A percentile compares a stretch with the other conserved stretches of the same genome.
Conservation (phyloP, 164 flowering plant species). For the Warburgia ugandensis region DNA sequence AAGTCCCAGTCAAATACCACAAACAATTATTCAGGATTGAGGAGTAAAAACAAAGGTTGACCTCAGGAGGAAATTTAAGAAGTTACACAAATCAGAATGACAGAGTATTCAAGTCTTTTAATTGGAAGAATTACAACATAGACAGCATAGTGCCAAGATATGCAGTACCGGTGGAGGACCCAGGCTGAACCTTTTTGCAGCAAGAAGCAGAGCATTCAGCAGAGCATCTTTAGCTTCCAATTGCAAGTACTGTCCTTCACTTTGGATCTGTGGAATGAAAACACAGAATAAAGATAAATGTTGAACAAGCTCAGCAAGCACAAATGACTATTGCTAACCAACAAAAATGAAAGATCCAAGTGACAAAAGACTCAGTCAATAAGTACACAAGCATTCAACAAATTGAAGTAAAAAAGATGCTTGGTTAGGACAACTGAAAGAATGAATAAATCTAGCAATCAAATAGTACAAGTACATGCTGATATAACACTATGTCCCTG, state of each 20-base stretch:
- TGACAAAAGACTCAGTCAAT: not conserved
- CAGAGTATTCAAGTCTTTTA: not conserved
- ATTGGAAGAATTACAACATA: not conserved
- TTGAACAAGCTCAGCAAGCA: not conserved
- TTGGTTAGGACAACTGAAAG: too few species aligned
- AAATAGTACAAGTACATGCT: too few species aligned
- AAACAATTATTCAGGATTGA: not conserved
- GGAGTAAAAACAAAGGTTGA: not conserved
- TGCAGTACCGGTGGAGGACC: slow-evolving; percentile 82
- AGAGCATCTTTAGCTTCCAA: slow-evolving; percentile 67
- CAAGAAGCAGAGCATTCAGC: slow-evolving; percentile 71
- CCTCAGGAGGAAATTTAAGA: not conserved
- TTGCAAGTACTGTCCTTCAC: slow-evolving; percentile 66
- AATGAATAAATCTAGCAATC: too few species aligned
- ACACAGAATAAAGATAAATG: not conserved
- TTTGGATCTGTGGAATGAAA: slow-evolving; percentile 57
- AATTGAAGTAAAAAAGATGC: too few species aligned
- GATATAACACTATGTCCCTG: too few species aligned
- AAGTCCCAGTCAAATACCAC: slow-evolving; percentile 3
- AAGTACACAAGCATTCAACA: too few species aligned
- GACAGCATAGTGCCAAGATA: not conserved
- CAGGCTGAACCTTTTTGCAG: slow-evolving; percentile 68
- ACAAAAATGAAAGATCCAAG: not conserved
- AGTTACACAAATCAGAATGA: not conserved
- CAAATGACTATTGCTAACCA: not conserved